A percentile compares a stretch with the other conserved stretches of the same genome.
Conservation (phyloP, 2,329 filamentous ascomycete species). For the Fusarium dlaminii region DNA sequence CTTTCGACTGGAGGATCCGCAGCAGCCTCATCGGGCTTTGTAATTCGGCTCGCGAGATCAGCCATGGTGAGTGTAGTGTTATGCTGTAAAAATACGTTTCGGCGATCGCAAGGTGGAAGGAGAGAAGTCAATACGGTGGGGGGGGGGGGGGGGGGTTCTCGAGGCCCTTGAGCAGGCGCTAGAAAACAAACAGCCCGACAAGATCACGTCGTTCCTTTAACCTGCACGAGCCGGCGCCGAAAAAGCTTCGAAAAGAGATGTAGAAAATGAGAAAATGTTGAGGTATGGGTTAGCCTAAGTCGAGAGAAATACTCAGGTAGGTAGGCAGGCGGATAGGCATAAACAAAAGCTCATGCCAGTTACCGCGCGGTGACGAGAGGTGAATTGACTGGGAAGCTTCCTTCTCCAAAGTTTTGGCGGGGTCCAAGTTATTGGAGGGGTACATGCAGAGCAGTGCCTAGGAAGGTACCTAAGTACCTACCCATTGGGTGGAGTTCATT, state of each 20-base stretch:
- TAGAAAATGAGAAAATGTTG: background rate
- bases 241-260: background rate
- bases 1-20: conserved; percentile 30
- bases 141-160: conserved; percentile 16
- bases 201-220: background rate
- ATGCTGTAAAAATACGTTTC: background rate
- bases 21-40: conserved; percentile 52
- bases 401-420: conserved; percentile 44
- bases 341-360: conserved; percentile 23
- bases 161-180: conserved; percentile 17
- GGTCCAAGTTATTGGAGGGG: conserved; percentile 47
- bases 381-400: conserved; percentile 13
- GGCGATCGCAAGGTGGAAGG: conserved; percentile 10
- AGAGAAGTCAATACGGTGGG: conserved; percentile 24
- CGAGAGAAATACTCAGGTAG: background rate
- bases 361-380: conserved; percentile 3
- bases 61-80: conserved; percentile 49
- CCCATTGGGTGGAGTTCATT: background rate
- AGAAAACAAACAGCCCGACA: background rate
- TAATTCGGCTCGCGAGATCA: conserved; percentile 63
- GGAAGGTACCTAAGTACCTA: background rate
- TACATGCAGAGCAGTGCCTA: conserved; percentile 26
- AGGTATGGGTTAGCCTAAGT: conserved; percentile 11
- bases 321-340: conserved; percentile 1
- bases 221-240: background rate